A percentile compares a stretch with the other conserved stretches of the same genome.
These are phyloP conservation scores for Cercospora beticola DNA, from an alignment of 2,329 filamentous ascomycete species.

Conservation along the genomic window DNA sequence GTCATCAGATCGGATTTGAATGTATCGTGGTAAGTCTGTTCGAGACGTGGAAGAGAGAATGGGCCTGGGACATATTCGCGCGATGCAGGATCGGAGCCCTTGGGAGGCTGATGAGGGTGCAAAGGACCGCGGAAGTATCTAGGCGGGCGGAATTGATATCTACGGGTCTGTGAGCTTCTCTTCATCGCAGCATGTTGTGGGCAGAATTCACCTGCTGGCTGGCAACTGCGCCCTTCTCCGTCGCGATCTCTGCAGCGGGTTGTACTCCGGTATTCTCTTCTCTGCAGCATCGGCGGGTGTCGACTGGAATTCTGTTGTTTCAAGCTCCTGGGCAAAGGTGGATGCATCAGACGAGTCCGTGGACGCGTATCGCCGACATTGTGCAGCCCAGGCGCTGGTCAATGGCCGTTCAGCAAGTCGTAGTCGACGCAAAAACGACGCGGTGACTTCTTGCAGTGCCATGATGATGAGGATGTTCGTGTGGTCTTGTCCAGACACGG, in stretches of 20 bases:
- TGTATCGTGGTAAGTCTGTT: constrained; percentile 86
- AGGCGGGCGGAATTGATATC: constrained; percentile 92
- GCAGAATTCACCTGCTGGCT: constrained; percentile 15
- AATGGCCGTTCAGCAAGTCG: constrained; percentile 24
- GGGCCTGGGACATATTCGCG: constrained; percentile 87
- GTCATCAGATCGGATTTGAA: constrained; percentile 85
- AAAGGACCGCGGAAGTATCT: constrained; percentile 93
- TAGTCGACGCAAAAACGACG: constrained; percentile 33
- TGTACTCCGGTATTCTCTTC: constrained; percentile 49
- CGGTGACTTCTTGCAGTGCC: constrained; percentile 37
- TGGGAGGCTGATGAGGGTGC: constrained; percentile 88
- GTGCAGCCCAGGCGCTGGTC: constrained; percentile 25
- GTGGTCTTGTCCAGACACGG: not conserved
- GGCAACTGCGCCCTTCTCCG: constrained; percentile 26
- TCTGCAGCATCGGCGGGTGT: constrained; percentile 40
- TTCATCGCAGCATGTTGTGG: not conserved
- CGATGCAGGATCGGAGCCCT: constrained; percentile 79
- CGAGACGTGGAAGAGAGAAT: constrained; percentile 81
- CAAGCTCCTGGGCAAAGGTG: constrained; percentile 46
- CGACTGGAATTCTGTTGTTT: constrained; percentile 43
- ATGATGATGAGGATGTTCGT: constrained; percentile 22
- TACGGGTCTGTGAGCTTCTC: constrained; percentile 40
- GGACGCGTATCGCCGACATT: constrained; percentile 36
- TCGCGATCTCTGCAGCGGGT: constrained; percentile 45
- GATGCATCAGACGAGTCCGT: constrained; percentile 25